Evolutionary conservation across 2,329 filamentous ascomycete genomes (phyloP).

Genomic region (Penicillium sp.): DNA sequence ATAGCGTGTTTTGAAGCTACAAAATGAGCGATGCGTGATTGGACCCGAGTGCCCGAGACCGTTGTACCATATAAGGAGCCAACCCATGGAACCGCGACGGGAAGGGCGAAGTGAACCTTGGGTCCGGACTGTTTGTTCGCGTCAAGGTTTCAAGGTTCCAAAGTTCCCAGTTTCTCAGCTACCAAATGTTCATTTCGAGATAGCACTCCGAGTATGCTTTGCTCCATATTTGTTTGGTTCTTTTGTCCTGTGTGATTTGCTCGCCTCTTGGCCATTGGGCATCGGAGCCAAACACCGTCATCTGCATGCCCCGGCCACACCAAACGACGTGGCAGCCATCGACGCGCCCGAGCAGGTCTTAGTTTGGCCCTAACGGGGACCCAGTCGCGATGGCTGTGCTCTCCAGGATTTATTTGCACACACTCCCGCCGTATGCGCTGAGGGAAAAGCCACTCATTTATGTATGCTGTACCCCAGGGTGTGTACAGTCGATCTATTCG

Average conservation of each 20-base stretch:
- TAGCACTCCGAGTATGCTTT: background rate
- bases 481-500: conserved; percentile 5
- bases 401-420: background rate
- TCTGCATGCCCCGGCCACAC: conserved; percentile 21
- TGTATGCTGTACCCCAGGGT: conserved; percentile 7
- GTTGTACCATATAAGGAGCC: background rate
- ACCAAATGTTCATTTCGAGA: background rate
- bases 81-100: background rate
- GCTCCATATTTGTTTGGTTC: background rate
- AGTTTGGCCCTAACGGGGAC: conserved; percentile 9
- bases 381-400: conserved; percentile 7
- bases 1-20: background rate
- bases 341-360: conserved; percentile 12
- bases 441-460: conserved; percentile 1
- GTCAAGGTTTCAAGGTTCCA: too few relatives aligned
- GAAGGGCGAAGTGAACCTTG: background rate
- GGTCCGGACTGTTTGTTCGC: background rate
- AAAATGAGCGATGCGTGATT: background rate
- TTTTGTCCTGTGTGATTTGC: background rate
- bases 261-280: conserved; percentile 3
- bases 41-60: background rate
- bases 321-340: conserved; percentile 25
- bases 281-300: conserved; percentile 12
- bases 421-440: conserved; percentile 24
- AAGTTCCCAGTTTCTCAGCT: too few relatives aligned